Conservation (phyloP, 495 filamentous ascomycete genomes). For the Annulohypoxylon stygium region DNA sequence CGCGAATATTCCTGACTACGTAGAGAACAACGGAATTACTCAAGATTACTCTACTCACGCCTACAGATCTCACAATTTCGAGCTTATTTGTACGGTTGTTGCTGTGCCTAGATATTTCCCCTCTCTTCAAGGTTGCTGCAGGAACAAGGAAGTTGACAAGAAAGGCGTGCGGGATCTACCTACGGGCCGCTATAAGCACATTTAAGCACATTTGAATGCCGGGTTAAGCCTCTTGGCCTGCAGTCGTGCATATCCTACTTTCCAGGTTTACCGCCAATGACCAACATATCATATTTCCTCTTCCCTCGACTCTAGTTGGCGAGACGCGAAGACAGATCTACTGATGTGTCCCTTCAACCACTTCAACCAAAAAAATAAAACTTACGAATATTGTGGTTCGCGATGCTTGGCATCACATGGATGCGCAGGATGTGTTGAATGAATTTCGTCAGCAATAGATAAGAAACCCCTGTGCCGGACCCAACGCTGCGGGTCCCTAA, state of each 20-base stretch:
- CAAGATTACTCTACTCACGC: neutral
- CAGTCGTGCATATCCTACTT: neutral
- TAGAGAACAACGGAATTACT: neutral
- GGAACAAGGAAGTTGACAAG: slow-evolving; percentile 15
- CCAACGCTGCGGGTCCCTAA: slow-evolving; percentile 23
- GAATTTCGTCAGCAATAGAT: slow-evolving; percentile 14
- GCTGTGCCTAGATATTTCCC: neutral
- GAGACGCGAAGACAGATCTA: neutral
- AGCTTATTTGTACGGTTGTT: neutral
- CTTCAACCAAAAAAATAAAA: neutral
- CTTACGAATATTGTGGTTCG: slow-evolving; percentile 3
- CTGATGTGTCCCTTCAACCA: neutral
- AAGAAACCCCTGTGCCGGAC: slow-evolving; percentile 22
- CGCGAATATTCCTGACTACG: neutral
- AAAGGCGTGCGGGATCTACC: slow-evolving; percentile 24
- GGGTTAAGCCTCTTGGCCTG: slow-evolving; percentile 20
- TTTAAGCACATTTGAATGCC: neutral
- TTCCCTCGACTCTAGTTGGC: neutral
- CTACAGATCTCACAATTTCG: neutral
- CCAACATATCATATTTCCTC: neutral
- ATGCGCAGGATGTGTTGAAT: neutral
- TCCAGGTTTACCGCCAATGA: neutral
- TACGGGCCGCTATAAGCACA: slow-evolving; percentile 6
- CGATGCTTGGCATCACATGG: slow-evolving; percentile 22
- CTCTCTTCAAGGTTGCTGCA: neutral